Evolutionary conservation across 345 rosid species (phyloP), one percentile per base, ranked within the genome.

Genomic region (Populus ilicifolia): DNA sequence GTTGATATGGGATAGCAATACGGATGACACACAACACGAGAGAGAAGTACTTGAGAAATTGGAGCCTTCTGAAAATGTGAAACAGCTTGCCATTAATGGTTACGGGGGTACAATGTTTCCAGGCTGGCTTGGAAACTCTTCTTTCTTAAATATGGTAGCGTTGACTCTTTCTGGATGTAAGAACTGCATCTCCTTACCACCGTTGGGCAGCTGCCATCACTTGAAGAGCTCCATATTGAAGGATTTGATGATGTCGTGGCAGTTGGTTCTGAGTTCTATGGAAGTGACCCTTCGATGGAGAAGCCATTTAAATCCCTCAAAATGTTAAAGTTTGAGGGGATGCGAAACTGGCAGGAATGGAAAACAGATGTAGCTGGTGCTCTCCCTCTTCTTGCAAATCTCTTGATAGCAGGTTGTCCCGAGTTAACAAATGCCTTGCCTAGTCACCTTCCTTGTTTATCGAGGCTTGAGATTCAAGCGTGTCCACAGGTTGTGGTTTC

Each of bases 91-190:
- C 4, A 38, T 50, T 10, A 1, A 0, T 35, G 78, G 54, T 33
- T 75, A 75, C 36, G 25, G 52, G 25, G 73, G 78, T 5, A 54
- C 72, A 7, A 52, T 2, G 10, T 76, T 76, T 68, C 67, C 79
- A 38, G 14, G 29, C 8, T 68, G 67, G 67, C 18, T 54, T 7
- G 73, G 79, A 14, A 35, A 67, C 20, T 67, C 67, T n/a, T 67
- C 36, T 36, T 69, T 68, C 39, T 39, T 16, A 27, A 27, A 69
- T 12, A 9, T 76, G 10, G 73, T 27, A 21, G 0, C 5, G 0
- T 38, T 76, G 67, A 5, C 0, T 1, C 68, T 76, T 9, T 0
- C 3, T 23, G 54, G 56, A 16, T 76, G 73, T 2, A 39, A 56
- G 5, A 17, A 69, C 41, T 71, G 69, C 33, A 18, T 29, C 29